Evolutionary conservation across 306 rosid genomes (phyloP).

Genomic region (Erythrophleum fordii): DNA sequence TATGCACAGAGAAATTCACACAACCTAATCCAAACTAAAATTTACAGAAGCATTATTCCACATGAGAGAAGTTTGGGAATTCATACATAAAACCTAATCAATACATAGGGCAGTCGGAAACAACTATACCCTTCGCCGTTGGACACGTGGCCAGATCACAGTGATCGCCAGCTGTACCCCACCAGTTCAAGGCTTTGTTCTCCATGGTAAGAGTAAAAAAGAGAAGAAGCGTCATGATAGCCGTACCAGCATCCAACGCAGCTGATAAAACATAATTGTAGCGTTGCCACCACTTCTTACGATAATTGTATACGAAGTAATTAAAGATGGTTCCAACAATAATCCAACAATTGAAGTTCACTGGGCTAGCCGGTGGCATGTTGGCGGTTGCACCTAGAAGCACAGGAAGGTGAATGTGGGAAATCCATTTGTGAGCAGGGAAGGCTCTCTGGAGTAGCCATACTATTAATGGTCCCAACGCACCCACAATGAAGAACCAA

Average conservation of each 20-base stretch:
- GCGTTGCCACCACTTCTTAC: conserved; percentile 74
- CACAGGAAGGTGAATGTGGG: conserved; percentile 71
- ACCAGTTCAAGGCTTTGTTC: conserved; percentile 44
- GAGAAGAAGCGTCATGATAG: conserved; percentile 64
- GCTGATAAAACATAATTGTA: conserved; percentile 77
- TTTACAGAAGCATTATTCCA: background rate
- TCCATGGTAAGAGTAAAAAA: conserved; percentile 48
- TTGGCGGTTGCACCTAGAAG: conserved; percentile 67
- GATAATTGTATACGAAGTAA: conserved; percentile 57
- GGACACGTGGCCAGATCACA: conserved; percentile 63
- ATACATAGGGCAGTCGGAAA: conserved; percentile 56
- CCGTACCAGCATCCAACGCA: conserved; percentile 77
- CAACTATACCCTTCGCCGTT: conserved; percentile 59
- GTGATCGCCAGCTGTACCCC: conserved; percentile 65
- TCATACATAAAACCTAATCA: background rate
- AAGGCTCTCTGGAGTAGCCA: conserved; percentile 58
- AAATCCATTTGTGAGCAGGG: conserved; percentile 64
- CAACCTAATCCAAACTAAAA: background rate
- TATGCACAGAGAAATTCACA: no score
- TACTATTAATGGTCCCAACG: conserved; percentile 58
- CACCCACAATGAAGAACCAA: conserved; percentile 73
- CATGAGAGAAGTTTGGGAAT: background rate
- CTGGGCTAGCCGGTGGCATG: conserved; percentile 74
- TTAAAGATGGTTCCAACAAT: conserved; percentile 56
- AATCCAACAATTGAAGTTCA: conserved; percentile 80